Conservation (phyloP, 805 yeast genomes). For the Pachysolen tannophilus region DNA sequence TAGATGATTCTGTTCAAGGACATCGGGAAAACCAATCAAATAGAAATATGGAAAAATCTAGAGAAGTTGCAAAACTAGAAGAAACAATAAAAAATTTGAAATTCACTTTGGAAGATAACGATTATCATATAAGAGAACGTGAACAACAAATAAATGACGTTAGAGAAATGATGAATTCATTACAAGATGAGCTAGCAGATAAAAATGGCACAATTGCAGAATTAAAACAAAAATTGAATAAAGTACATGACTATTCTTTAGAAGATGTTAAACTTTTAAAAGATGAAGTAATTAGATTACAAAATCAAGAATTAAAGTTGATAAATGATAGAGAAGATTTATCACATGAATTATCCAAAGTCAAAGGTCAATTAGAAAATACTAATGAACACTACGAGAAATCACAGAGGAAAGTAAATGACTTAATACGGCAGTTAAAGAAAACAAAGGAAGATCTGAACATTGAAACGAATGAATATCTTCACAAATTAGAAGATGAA, state of each 20-base stretch:
- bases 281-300: too few relatives aligned
- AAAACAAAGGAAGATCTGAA: constrained; percentile 10
- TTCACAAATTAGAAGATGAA: constrained; percentile 22
- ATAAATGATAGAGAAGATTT: constrained; percentile 2
- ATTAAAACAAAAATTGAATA: constrained; percentile 8
- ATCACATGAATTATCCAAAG: neutral
- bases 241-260: constrained; percentile 6
- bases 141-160: too few relatives aligned
- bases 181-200: too few relatives aligned
- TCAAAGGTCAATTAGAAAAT: neutral
- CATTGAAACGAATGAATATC: constrained; percentile 17
- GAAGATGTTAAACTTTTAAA: too few relatives aligned
- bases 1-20: constrained; percentile 1
- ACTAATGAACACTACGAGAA: neutral
- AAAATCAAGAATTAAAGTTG: neutral
- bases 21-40: neutral
- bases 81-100: constrained; percentile 7
- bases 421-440: constrained; percentile 5
- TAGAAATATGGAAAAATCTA: neutral
- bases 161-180: too few relatives aligned
- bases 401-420: constrained; percentile 3
- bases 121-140: constrained; percentile 4
- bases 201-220: too few relatives aligned
- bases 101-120: constrained; percentile 10
- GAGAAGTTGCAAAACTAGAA: constrained; percentile 7